Percentiles rank a stretch among this genome's conserved stretches.
These are phyloP conservation scores for Bryum argenteum DNA, from an alignment of 225 moss, liverwort and hornwort genomes.

Conservation along the genomic window DNA sequence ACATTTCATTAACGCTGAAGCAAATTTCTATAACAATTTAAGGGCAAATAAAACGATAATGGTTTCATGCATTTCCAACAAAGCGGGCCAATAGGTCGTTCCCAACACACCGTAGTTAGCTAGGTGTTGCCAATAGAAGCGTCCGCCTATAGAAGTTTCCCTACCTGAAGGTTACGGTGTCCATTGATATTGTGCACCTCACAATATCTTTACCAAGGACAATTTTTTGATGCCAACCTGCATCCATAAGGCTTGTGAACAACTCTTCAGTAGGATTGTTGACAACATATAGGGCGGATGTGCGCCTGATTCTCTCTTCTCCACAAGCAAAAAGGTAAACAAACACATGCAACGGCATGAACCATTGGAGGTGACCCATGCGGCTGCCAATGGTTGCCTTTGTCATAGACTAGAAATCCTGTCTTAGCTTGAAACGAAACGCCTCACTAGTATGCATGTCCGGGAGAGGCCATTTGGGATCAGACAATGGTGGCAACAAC, in stretches of 20 bases:
- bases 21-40: background rate
- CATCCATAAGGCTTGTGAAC: background rate
- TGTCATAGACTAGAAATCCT: background rate
- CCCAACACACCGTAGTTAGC: background rate
- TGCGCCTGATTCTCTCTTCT: background rate
- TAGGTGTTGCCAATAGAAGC: background rate
- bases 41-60: too few relatives aligned
- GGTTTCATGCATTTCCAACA: too few relatives aligned
- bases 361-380: background rate
- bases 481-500: background rate
- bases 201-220: background rate
- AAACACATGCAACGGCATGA: background rate
- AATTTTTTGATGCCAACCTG: background rate
- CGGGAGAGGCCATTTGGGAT: background rate
- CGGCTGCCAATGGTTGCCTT: background rate
- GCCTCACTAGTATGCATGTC: background rate
- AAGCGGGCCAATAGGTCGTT: too few relatives aligned
- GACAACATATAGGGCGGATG: background rate
- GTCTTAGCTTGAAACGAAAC: background rate
- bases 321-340: background rate
- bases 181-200: background rate
- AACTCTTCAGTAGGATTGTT: background rate
- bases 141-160: too few relatives aligned
- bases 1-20: background rate
- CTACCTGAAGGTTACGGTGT: background rate